A percentile compares a stretch with the other conserved stretches of the same genome.
These are phyloP conservation scores for Lactifluus rugatus DNA, from an alignment of 768 basidiomycete genomes.

Conservation along the genomic window DNA sequence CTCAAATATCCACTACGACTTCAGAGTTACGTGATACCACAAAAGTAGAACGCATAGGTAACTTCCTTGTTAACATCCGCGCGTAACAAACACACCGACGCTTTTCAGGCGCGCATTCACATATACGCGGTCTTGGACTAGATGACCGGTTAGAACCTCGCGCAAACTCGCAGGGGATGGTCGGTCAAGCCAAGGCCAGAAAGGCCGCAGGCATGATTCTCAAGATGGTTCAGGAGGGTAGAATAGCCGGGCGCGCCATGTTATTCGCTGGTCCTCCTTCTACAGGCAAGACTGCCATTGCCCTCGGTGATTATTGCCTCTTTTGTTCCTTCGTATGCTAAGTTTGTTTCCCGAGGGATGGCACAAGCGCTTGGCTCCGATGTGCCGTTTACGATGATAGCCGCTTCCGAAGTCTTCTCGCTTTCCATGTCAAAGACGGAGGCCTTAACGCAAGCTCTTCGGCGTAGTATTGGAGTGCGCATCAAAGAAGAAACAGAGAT, in stretches of 20 bases:
- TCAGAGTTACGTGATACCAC: slow-evolving; percentile 79
- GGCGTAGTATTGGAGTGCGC: slow-evolving; percentile 91
- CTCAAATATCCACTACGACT: slow-evolving; percentile 68
- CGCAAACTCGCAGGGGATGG: slow-evolving; percentile 87
- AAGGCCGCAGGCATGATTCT: slow-evolving; percentile 97
- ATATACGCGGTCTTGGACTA: slow-evolving; percentile 91
- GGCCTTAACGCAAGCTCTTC: slow-evolving; percentile 91
- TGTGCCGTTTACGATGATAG: slow-evolving; percentile 97
- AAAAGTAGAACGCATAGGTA: slow-evolving; percentile 90
- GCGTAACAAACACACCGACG: slow-evolving; percentile 7
- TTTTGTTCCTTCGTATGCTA: not conserved
- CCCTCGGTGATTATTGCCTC: slow-evolving; percentile 55
- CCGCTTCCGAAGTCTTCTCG: slow-evolving; percentile 96
- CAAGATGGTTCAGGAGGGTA: slow-evolving; percentile 95
- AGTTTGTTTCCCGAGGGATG: slow-evolving; percentile 55
- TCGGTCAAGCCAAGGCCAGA: slow-evolving; percentile 91
- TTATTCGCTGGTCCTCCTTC: slow-evolving; percentile 96
- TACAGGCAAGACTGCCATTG: slow-evolving; percentile 97
- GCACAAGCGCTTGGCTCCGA: slow-evolving; percentile 89
- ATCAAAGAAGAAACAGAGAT: slow-evolving; percentile 98
- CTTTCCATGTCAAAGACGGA: slow-evolving; percentile 98
- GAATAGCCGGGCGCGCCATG: slow-evolving; percentile 92
- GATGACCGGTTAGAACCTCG: slow-evolving; percentile 89
- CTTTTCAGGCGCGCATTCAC: slow-evolving; percentile 72
- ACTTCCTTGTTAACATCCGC: not conserved